Evolutionary conservation across 805 yeast species (phyloP).

Genomic region (Candida gorgasii): DNA sequence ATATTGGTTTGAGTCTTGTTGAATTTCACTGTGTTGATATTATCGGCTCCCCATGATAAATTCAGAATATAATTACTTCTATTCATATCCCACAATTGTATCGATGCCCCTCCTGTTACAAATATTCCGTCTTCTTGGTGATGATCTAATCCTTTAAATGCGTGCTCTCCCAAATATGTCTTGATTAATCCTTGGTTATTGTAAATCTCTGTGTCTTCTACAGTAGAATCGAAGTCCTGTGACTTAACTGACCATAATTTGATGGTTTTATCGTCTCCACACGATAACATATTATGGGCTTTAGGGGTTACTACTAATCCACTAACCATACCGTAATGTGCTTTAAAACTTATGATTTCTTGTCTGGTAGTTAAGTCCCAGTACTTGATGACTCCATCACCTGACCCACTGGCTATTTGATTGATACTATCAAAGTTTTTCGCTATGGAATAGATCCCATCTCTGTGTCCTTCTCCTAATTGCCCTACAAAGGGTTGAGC

Average conservation of each 20-base stretch:
- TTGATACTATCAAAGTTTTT: constrained; percentile 69
- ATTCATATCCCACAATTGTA: constrained; percentile 89
- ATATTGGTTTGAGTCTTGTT: constrained; percentile 88
- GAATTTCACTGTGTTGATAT: constrained; percentile 76
- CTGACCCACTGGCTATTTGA: constrained; percentile 87
- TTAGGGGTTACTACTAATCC: constrained; percentile 74
- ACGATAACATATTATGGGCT: constrained; percentile 62
- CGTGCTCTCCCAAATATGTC: constrained; percentile 80
- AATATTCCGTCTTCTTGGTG: constrained; percentile 72
- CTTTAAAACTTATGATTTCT: constrained; percentile 75
- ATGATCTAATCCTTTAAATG: constrained; percentile 84
- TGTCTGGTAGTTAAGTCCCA: constrained; percentile 86
- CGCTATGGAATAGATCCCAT: constrained; percentile 88
- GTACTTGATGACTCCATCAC: constrained; percentile 91
- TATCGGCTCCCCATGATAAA: constrained; percentile 96
- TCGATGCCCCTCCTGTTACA: constrained; percentile 89
- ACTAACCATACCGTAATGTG: constrained; percentile 86
- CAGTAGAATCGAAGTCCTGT: constrained; percentile 47
- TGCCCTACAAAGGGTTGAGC: constrained; percentile 98
- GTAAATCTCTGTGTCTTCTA: constrained; percentile 33
- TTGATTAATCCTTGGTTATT: constrained; percentile 58
- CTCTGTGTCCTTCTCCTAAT: constrained; percentile 91
- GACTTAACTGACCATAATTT: constrained; percentile 82
- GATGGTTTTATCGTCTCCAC: constrained; percentile 88
- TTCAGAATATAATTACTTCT: constrained; percentile 76